Percentiles rank a stretch among this genome's conserved stretches.
These are phyloP conservation scores for Casaregolazyma suthepensis DNA, from an alignment of 1,139 yeast species.

Conservation along the genomic window DNA sequence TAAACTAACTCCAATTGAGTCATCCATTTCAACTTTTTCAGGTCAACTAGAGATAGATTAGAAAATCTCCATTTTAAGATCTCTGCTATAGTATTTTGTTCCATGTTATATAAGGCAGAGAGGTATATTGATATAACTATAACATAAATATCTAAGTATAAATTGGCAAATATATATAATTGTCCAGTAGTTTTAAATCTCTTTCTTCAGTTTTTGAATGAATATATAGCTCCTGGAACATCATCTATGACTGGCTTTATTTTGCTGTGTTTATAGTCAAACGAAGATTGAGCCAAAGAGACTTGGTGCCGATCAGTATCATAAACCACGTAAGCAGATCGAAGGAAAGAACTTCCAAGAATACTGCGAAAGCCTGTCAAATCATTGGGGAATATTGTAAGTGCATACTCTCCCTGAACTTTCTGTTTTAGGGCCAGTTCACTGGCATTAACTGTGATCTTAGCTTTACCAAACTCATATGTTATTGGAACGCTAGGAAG, in stretches of 20 bases:
- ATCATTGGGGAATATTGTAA: conserved; percentile 18
- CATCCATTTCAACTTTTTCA: too few species aligned
- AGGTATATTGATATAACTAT: too few species aligned
- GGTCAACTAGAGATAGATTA: too few species aligned
- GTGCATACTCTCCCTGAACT: background rate
- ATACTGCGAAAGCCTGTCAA: conserved; percentile 26
- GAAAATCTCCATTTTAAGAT: too few species aligned
- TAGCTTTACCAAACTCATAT: background rate
- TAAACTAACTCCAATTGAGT: too few species aligned
- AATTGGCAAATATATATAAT: background rate
- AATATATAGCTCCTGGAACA: conserved; percentile 15
- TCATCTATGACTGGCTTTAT: conserved; percentile 19
- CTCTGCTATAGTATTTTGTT: too few species aligned
- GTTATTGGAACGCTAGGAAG: conserved; percentile 1
- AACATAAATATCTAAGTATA: too few species aligned
- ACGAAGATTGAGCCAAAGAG: conserved; percentile 57
- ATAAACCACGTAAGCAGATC: conserved; percentile 63
- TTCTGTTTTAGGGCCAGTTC: background rate
- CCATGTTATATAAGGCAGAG: too few species aligned
- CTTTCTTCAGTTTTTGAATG: background rate
- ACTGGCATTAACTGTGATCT: background rate
- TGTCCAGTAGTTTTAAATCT: background rate
- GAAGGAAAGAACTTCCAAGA: conserved; percentile 63
- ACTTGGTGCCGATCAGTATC: conserved; percentile 57
- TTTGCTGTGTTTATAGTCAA: conserved; percentile 17